These are phyloP conservation scores for Lipomyces anomalus DNA, from an alignment of 805 yeast species.

Conservation along the genomic window DNA sequence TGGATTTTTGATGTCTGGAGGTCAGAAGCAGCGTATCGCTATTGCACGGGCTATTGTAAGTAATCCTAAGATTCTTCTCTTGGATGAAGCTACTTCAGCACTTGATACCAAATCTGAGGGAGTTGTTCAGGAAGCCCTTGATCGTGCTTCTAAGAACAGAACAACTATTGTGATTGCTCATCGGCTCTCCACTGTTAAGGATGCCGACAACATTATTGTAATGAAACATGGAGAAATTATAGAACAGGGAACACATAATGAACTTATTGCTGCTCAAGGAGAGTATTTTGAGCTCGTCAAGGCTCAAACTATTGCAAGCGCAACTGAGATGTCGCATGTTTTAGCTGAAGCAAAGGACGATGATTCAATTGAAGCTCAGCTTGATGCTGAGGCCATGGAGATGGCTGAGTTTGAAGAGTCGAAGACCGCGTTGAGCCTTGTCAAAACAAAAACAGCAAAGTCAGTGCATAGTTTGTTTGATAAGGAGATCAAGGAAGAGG, in stretches of 20 bases:
- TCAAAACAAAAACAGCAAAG: neutral
- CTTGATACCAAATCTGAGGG: constrained; percentile 58
- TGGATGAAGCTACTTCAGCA: constrained; percentile 67
- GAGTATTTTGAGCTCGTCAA: constrained; percentile 28
- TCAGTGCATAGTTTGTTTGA: neutral
- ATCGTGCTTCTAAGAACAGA: constrained; percentile 29
- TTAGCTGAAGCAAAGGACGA: neutral
- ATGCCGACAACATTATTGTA: constrained; percentile 46
- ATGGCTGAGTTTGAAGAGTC: constrained; percentile 2
- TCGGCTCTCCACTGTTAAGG: constrained; percentile 45
- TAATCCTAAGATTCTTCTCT: constrained; percentile 48
- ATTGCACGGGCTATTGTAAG: constrained; percentile 55
- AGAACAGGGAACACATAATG: constrained; percentile 37
- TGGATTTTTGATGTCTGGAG: constrained; percentile 59
- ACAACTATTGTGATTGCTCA: constrained; percentile 52
- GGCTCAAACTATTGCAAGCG: constrained; percentile 26
- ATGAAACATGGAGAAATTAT: constrained; percentile 41
- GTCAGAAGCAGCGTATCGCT: constrained; percentile 62
- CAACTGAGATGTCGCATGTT: constrained; percentile 9
- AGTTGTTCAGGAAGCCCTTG: constrained; percentile 50
- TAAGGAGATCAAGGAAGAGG: constrained; percentile 2
- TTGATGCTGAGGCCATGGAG: constrained; percentile 2
- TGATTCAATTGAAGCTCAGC: neutral
- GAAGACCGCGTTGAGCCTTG: neutral
- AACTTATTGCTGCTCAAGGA: constrained; percentile 28